Percentiles rank a stretch among this genome's conserved stretches.
phyloP scores from a whole-genome alignment of 371 early-diverging fungal genomes.

The Lichtheimia corymbifera region DNA sequence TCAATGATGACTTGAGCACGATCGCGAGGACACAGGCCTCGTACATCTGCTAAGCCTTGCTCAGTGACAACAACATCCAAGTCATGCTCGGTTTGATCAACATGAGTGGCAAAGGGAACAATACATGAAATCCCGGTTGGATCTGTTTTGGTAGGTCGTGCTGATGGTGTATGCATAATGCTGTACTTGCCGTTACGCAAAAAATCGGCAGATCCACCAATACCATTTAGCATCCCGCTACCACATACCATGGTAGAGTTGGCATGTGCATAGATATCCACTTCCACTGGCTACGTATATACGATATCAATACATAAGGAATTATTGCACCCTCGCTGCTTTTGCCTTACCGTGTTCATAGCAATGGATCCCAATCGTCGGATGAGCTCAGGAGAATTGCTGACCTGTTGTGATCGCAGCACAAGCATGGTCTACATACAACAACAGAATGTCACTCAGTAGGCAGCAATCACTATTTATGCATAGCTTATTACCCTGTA shows the following conservation, averaged over 20 bases:
- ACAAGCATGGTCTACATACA: constrained; percentile 16
- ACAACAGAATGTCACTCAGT: background rate
- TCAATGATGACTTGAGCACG: constrained; percentile 54
- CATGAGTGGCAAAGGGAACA: constrained; percentile 54
- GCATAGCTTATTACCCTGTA: constrained; percentile 24
- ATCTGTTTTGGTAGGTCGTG: constrained; percentile 48
- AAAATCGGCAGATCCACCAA: constrained; percentile 54
- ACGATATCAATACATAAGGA: background rate
- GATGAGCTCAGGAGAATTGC: constrained; percentile 54
- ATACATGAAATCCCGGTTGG: constrained; percentile 51
- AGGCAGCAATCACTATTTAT: background rate
- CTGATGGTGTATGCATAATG: constrained; percentile 56
- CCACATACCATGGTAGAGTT: constrained; percentile 56
- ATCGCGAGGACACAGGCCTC: constrained; percentile 52
- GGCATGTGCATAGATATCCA: constrained; percentile 50
- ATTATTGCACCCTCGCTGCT: background rate
- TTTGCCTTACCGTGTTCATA: constrained; percentile 40
- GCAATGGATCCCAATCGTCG: constrained; percentile 55
- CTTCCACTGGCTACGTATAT: constrained; percentile 13
- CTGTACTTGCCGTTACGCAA: constrained; percentile 50
- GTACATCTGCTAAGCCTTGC: constrained; percentile 55
- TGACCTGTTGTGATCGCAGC: constrained; percentile 53
- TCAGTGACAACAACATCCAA: constrained; percentile 56
- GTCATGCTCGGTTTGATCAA: constrained; percentile 60
- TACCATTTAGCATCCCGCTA: constrained; percentile 54